These are phyloP conservation scores for Acacia melanoxylon DNA, from an alignment of 306 rosid species.

Conservation along the genomic window DNA sequence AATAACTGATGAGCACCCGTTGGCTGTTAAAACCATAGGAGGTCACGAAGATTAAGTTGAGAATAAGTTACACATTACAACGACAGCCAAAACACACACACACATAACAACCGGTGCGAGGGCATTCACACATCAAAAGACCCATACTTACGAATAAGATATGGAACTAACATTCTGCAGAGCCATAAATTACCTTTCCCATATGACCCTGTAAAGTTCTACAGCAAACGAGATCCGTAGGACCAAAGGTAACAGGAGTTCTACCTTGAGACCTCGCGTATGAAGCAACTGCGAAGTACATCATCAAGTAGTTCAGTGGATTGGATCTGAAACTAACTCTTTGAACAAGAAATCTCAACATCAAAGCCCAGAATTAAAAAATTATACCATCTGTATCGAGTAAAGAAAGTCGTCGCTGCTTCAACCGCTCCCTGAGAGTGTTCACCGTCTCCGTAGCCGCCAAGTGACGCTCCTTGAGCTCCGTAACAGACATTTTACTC, in stretches of 20 bases:
- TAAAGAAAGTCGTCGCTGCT: conserved; percentile 69
- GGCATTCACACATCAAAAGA: neutral
- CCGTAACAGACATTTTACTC: conserved; percentile 73
- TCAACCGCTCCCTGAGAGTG: conserved; percentile 70
- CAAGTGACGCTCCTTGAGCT: conserved; percentile 87
- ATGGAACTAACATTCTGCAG: neutral
- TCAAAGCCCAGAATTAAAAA: neutral
- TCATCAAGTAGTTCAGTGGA: conserved; percentile 17
- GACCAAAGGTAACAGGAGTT: conserved; percentile 75
- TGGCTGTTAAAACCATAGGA: neutral
- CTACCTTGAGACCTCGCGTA: conserved; percentile 74
- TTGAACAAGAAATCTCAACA: neutral
- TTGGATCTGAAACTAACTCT: conserved; percentile 32
- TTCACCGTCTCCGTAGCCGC: conserved; percentile 80
- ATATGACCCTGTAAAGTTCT: conserved; percentile 91
- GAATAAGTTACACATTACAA: neutral
- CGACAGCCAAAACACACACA: neutral
- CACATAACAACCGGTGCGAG: neutral
- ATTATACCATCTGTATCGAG: conserved; percentile 76
- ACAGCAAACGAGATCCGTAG: conserved; percentile 96
- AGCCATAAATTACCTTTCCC: conserved; percentile 58
- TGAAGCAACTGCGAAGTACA: conserved; percentile 55
- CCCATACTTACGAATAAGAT: neutral
- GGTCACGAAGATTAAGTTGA: neutral
- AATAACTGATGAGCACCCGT: neutral